Conservation (phyloP, 768 basidiomycete species). For the Agrocybe praecox region DNA sequence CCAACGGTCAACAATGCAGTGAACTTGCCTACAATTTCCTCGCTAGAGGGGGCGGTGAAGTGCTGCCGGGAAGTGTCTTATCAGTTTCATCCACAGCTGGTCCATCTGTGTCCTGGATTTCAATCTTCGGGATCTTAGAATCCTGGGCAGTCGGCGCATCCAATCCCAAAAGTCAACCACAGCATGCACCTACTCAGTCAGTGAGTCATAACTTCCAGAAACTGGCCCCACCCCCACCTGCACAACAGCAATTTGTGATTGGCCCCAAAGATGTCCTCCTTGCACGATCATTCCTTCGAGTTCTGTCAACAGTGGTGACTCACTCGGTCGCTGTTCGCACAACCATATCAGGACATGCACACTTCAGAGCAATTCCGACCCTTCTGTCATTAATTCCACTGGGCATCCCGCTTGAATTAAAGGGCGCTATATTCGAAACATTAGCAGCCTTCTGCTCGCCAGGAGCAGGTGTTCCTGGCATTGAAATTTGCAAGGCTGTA, state of each 20-base stretch:
- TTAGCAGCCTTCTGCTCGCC: slow-evolving; percentile 83
- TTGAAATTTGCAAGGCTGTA: slow-evolving; percentile 80
- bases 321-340: slow-evolving; percentile 79
- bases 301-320: slow-evolving; percentile 75
- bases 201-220: slow-evolving; percentile 34
- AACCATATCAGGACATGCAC: slow-evolving; percentile 73
- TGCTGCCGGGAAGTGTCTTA: slow-evolving; percentile 60
- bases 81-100: slow-evolving; percentile 51
- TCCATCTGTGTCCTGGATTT: slow-evolving; percentile 74
- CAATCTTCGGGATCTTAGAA: slow-evolving; percentile 75
- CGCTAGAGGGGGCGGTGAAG: slow-evolving; percentile 72
- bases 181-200: slow-evolving; percentile 31
- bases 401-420: slow-evolving; percentile 86
- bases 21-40: slow-evolving; percentile 90
- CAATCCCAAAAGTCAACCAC: slow-evolving; percentile 44
- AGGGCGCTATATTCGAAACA: slow-evolving; percentile 82
- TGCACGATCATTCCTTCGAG: slow-evolving; percentile 78
- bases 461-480: slow-evolving; percentile 70
- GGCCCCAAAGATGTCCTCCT: slow-evolving; percentile 75
- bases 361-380: slow-evolving; percentile 82
- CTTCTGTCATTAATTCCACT: slow-evolving; percentile 79
- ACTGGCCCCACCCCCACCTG: slow-evolving; percentile 39
- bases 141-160: slow-evolving; percentile 67
- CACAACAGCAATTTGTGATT: slow-evolving; percentile 50
- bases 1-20: slow-evolving; percentile 84